Base-by-base conservation (phyloP, 257 asterid species). In the Fraxinus pennsylvanica region DNA sequence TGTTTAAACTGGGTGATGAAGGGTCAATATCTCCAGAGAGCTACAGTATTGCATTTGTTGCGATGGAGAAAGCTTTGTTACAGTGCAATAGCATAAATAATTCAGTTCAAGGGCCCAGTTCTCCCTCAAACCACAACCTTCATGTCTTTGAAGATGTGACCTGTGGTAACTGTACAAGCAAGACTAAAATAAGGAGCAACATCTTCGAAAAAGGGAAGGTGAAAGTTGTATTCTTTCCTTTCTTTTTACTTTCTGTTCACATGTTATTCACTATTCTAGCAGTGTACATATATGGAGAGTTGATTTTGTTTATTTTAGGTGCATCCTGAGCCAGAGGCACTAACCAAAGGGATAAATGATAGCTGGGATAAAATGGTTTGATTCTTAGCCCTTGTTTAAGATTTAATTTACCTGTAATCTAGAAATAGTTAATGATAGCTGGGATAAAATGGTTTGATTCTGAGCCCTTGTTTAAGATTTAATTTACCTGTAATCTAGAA, bases 21-120 rank as follows among this genome's bases (percentile, higher is more conserved):
- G 89, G 85, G 75, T 87, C 89, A 0, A 39, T 83, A 67, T 83
- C 82, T 80, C 89, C 83, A 80, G 91, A 81, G 81, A 80, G 79
- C 19, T 85, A 77, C 41, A 32, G 17, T 66, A 69, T 83, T 32
- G 83, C 83, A 68, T 76, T 71, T 32, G 33, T 74, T 79, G 86
- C 82, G 10, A 32, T 87, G 80, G 81, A 79, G 74, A 83, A 78
- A 69, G 82, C 83, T 81, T 67, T 83, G 68, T 78, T 84, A 83
- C 83, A 78, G 82, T 83, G 87, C 77, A 80, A 77, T 78, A 54
- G 74, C 8, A 47, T 81, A 22, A 85, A 79, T 71, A 77, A 35
- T 78, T 71, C 80, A 10, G 73, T 41, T 81, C 71, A 82, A 57
- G 73, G 45, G 63, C 50, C 74, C 63, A 71, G 73, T 73, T 78